These are phyloP conservation scores for Vaccinium myrtillus DNA, from an alignment of 148 eudicot species.

Conservation along the genomic window DNA sequence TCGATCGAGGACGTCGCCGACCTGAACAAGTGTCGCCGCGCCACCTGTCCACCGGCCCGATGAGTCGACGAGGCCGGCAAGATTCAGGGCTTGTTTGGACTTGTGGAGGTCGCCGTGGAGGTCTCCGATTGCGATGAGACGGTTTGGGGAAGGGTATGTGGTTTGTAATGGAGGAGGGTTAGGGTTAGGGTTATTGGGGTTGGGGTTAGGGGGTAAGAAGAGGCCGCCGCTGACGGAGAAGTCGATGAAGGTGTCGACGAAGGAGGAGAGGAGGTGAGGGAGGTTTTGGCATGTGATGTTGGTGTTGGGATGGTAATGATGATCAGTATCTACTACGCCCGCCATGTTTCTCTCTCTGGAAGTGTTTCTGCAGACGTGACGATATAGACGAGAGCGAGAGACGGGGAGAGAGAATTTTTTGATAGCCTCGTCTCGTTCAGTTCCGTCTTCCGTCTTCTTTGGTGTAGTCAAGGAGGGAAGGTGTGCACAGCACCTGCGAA, in stretches of 20 bases:
- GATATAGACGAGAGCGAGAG: no score
- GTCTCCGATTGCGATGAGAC: slow-evolving; percentile 84
- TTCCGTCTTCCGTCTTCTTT: no score
- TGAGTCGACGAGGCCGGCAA: slow-evolving; percentile 61
- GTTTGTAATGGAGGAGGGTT: slow-evolving; percentile 28
- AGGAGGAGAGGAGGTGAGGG: slow-evolving; percentile 61
- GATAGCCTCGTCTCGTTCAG: no score
- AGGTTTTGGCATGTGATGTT: slow-evolving; percentile 42
- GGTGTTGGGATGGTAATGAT: neutral
- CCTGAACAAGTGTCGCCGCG: slow-evolving; percentile 70
- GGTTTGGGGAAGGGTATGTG: slow-evolving; percentile 47
- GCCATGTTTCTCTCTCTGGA: slow-evolving; percentile 9
- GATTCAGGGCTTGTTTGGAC: slow-evolving; percentile 58
- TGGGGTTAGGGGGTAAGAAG: slow-evolving; percentile 51
- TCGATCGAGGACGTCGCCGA: slow-evolving; percentile 90
- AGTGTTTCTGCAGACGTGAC: no score
- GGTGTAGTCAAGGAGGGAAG: no score
- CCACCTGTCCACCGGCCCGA: slow-evolving; percentile 75
- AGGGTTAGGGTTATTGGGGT: slow-evolving; percentile 22
- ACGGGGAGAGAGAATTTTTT: no score
- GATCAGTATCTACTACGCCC: neutral
- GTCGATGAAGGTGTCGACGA: slow-evolving; percentile 79
- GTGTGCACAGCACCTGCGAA: no score
- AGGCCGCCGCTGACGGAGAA: slow-evolving; percentile 50
- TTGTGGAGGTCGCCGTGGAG: slow-evolving; percentile 85